Evolutionary conservation across 1,284 basidiomycete genomes (phyloP).

Genomic region (Agroathelia rolfsii): DNA sequence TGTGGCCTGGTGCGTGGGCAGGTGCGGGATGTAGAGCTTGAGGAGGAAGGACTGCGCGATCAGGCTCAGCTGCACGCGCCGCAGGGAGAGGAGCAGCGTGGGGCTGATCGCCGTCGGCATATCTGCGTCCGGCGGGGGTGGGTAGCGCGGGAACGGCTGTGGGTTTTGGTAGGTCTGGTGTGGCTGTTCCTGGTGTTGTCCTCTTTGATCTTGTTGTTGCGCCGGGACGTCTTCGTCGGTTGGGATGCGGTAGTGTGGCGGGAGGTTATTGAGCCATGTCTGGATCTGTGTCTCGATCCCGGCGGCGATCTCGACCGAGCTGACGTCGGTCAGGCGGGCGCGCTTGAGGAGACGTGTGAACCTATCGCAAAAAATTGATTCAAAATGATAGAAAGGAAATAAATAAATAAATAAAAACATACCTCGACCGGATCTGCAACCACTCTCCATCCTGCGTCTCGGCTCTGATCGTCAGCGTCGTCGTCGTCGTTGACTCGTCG

Average conservation of each 20-base stretch:
- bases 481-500: slow-evolving; percentile 36
- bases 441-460: slow-evolving; percentile 20
- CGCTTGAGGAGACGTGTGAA: slow-evolving; percentile 8
- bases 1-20: slow-evolving; percentile 41
- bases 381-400: slow-evolving; percentile 7
- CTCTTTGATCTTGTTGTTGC: too few relatives aligned
- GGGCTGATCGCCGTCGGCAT: slow-evolving; percentile 19
- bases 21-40: slow-evolving; percentile 58
- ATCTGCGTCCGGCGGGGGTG: slow-evolving; percentile 8
- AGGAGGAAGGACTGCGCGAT: slow-evolving; percentile 50
- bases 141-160: too few relatives aligned
- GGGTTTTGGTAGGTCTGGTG: too few relatives aligned
- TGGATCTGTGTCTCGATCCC: slow-evolving; percentile 45
- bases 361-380: slow-evolving; percentile 11
- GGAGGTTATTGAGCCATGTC: slow-evolving; percentile 42
- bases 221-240: slow-evolving; percentile 20
- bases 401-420: slow-evolving; percentile 13
- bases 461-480: slow-evolving; percentile 37
- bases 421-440: slow-evolving; percentile 28
- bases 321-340: slow-evolving; percentile 8
- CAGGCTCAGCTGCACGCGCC: slow-evolving; percentile 50
- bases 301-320: slow-evolving; percentile 49
- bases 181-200: too few relatives aligned
- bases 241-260: slow-evolving; percentile 29
- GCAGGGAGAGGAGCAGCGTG: slow-evolving; percentile 34